These are phyloP conservation scores for Balansia obtecta DNA, from an alignment of 2,329 filamentous ascomycete genomes.

Conservation along the genomic window DNA sequence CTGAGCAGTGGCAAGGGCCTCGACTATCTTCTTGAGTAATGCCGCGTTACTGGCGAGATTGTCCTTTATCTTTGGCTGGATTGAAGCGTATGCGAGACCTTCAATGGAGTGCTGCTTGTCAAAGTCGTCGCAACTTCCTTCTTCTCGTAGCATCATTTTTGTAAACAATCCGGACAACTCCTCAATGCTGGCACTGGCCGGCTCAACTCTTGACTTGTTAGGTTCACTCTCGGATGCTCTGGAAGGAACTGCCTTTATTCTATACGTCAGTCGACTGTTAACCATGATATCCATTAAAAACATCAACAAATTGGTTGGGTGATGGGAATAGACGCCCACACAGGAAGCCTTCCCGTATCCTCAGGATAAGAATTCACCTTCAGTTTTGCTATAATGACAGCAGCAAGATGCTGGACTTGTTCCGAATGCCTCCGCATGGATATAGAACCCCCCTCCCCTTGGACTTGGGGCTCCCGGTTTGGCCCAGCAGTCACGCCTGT, in stretches of 20 bases:
- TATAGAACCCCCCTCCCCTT: constrained; percentile 46
- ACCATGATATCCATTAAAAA: constrained; percentile 8
- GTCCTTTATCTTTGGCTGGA: constrained; percentile 78
- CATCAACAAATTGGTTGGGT: not conserved
- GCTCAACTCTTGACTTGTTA: constrained; percentile 32
- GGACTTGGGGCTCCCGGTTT: constrained; percentile 41
- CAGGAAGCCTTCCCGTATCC: not conserved
- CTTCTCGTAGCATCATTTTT: constrained; percentile 50
- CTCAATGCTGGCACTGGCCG: constrained; percentile 49
- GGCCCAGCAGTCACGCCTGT: constrained; percentile 39
- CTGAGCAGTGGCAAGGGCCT: constrained; percentile 43
- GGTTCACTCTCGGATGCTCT: constrained; percentile 25
- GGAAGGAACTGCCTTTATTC: constrained; percentile 41
- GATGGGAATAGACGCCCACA: not conserved
- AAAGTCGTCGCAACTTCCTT: constrained; percentile 35
- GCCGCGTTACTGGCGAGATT: constrained; percentile 54
- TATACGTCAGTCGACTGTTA: constrained; percentile 35
- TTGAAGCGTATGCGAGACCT: constrained; percentile 81
- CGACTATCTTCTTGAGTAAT: constrained; percentile 59
- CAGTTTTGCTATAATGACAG: constrained; percentile 64
- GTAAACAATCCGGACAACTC: constrained; percentile 53
- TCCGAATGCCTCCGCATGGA: constrained; percentile 48
- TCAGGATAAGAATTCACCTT: constrained; percentile 25
- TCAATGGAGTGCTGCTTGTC: constrained; percentile 66
- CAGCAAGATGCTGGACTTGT: constrained; percentile 52